These are phyloP conservation scores for Neurospora sp. DNA, from an alignment of 495 filamentous ascomycete genomes.

Conservation along the genomic window DNA sequence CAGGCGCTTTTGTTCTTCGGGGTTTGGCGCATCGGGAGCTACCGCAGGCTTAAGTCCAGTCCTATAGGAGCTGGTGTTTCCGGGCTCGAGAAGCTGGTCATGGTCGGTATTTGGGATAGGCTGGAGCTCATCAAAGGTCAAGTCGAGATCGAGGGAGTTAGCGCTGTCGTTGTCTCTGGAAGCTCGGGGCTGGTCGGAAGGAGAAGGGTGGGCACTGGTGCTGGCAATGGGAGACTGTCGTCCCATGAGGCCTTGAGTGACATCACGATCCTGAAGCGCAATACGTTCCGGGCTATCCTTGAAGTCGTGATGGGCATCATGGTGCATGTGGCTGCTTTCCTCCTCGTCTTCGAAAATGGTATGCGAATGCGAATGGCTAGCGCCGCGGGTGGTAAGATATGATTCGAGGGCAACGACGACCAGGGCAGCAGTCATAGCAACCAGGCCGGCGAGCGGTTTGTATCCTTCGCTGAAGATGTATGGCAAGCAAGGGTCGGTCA, in stretches of 20 bases:
- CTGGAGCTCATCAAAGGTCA: conserved; percentile 44
- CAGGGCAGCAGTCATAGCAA: conserved; percentile 70
- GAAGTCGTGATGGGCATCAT: background rate
- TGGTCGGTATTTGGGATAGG: conserved; percentile 18
- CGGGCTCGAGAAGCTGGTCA: conserved; percentile 12
- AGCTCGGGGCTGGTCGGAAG: background rate
- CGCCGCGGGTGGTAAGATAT: conserved; percentile 52
- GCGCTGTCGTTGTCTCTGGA: conserved; percentile 24
- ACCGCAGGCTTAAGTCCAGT: conserved; percentile 12
- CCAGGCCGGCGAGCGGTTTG: conserved; percentile 63
- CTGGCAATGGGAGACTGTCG: background rate
- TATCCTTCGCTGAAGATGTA: conserved; percentile 62
- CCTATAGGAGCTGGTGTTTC: conserved; percentile 7
- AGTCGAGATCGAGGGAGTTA: conserved; percentile 33
- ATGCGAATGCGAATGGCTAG: conserved; percentile 42
- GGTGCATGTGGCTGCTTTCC: conserved; percentile 19
- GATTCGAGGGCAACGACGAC: conserved; percentile 69
- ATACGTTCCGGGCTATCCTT: conserved; percentile 1
- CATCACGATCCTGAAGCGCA: background rate
- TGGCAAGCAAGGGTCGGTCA: conserved; percentile 74
- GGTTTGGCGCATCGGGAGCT: conserved; percentile 11
- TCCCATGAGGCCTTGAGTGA: background rate
- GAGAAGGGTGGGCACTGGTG: background rate
- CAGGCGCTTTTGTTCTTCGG: conserved; percentile 46
- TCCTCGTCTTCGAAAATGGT: conserved; percentile 29